Base-by-base conservation (phyloP, 176 grass and related monocot genomes). In the Oryza meyeriana region DNA sequence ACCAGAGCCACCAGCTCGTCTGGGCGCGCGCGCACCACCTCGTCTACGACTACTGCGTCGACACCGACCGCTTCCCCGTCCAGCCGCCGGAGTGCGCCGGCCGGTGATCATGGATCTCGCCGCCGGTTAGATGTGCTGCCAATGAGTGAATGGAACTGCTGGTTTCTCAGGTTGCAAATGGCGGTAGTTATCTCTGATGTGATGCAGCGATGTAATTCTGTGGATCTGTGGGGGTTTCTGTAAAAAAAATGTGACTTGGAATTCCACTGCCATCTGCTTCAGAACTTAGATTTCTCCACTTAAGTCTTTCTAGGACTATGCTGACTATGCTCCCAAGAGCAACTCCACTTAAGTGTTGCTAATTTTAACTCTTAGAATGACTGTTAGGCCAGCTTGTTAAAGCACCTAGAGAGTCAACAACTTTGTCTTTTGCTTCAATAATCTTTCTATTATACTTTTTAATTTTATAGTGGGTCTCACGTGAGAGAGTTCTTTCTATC, bases 31-130 rank as follows among this genome's bases (percentile, higher is more conserved):
- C 96, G 26, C 88, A 94, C 68, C 96, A 99, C 84, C 57, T 99
- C 82, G 90, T 99, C 76, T 99, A 99, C 69, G 96, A 99, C 69
- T 99, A 99, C 91, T 99, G 96, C 85, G 81, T 50, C 79, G 96
- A 99, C 79, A 69, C 90, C 39, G 79, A 33, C 10, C 80, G 96
- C 1, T 99, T 99, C 86, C 76, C 93, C 11, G 85, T 86, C 2
- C 83, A 86, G 83, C 96, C 96, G 31, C 84, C 92, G 0, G 96
- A 99, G 73, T 99, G 96, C 83, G 82, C 79, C 18, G 87, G 86
- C n/a, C 62, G 68, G 34, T 85, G 66, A 55, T 20, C 48, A 73
- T 25, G 27, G 1, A 22, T 35, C 29, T 3, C 57, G 0, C 10
- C 16, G 16, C 12, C 6, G 64, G 26, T 8, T 68, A 70, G 58